Percentiles rank a stretch among this genome's conserved stretches.
These are phyloP conservation scores for Calophaca sinica DNA, from an alignment of 306 rosid genomes.

Conservation along the genomic window DNA sequence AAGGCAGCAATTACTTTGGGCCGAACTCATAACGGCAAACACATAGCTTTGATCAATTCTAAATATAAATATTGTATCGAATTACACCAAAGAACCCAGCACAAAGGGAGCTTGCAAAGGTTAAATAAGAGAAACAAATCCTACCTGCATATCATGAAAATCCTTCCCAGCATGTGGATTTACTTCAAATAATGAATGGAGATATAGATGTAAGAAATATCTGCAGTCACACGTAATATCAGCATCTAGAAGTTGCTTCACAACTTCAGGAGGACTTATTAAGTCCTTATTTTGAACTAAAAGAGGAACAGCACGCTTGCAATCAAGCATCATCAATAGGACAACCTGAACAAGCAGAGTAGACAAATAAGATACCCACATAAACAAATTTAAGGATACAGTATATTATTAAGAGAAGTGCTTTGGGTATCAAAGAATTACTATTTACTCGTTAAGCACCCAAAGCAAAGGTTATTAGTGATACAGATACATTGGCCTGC, in stretches of 20 bases:
- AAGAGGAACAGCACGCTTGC: slow-evolving; percentile 78
- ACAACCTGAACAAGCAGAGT: slow-evolving; percentile 62
- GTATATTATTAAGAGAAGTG: no score
- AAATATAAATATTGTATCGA: no score
- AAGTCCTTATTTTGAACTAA: slow-evolving; percentile 70
- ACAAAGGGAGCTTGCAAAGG: no score
- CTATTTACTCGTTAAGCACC: no score
- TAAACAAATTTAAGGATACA: no score
- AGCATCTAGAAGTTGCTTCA: slow-evolving; percentile 69
- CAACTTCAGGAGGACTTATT: slow-evolving; percentile 74
- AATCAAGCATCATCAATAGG: slow-evolving; percentile 77
- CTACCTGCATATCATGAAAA: slow-evolving; percentile 88
- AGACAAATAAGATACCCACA: slow-evolving; percentile 8
- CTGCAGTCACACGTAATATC: slow-evolving; percentile 61
- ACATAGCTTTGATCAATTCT: no score
- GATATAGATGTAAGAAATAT: slow-evolving; percentile 77
- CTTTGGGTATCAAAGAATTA: no score
- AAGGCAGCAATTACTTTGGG: no score
- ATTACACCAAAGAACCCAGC: no score
- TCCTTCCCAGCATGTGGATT: slow-evolving; percentile 81
- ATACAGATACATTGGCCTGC: no score
- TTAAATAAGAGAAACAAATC: neutral
- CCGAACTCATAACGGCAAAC: no score
- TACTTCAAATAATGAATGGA: slow-evolving; percentile 83
- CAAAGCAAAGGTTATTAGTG: no score